A percentile compares a stretch with the other conserved stretches of the same genome.
Evolutionary conservation across 257 asterid species (phyloP).

Genomic region (Nicotiana paniculata): DNA sequence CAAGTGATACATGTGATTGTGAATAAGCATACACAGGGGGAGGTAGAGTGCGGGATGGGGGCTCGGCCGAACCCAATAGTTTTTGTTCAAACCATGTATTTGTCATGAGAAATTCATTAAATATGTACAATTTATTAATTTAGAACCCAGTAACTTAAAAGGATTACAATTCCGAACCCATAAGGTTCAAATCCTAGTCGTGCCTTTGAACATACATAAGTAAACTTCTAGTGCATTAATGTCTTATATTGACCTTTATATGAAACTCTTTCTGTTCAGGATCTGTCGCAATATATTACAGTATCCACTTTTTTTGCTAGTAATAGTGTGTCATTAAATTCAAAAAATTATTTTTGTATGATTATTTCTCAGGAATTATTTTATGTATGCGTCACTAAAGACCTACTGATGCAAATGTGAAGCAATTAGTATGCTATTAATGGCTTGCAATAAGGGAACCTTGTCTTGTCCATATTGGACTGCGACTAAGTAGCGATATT

Average conservation of each 20-base stretch:
- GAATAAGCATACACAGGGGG: neutral
- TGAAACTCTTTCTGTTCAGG: neutral
- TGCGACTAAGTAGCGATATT: neutral
- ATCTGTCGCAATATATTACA: neutral
- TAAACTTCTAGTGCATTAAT: neutral
- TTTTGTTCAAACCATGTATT: no score
- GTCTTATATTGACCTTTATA: neutral
- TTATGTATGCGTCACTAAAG: neutral
- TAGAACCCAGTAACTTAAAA: no score
- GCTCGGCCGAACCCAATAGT: no score
- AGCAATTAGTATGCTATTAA: neutral
- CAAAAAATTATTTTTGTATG: neutral
- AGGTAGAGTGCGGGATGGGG: no score
- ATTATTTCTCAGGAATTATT: neutral
- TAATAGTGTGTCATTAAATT: neutral
- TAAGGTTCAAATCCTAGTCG: no score
- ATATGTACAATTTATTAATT: no score
- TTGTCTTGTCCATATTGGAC: neutral
- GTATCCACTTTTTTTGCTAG: neutral
- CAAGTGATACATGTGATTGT: neutral
- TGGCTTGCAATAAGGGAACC: neutral
- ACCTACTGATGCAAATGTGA: neutral
- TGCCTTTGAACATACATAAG: neutral
- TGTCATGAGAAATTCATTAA: no score
- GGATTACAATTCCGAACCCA: no score